These are phyloP conservation scores for Syzygium oleosum DNA, from an alignment of 345 rosid genomes.

Conservation along the genomic window DNA sequence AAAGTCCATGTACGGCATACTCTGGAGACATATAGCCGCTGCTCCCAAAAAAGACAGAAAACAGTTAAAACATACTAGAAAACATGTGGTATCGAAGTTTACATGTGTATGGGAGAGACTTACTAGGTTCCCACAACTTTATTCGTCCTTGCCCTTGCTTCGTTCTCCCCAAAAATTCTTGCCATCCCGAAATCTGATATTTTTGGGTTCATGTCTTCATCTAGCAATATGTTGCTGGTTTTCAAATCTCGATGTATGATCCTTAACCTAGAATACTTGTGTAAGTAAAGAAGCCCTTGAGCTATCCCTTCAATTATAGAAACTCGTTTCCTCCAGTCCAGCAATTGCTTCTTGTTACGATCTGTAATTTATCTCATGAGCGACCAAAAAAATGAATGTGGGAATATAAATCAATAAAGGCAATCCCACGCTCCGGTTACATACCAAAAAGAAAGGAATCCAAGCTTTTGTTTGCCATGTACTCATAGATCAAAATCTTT, in stretches of 20 bases:
- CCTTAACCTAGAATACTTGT: conserved; percentile 18
- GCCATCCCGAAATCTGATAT: conserved; percentile 25
- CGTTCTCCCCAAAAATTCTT: conserved; percentile 11
- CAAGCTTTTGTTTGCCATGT: conserved; percentile 19
- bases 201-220: conserved; percentile 16
- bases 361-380: not conserved
- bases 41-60: not conserved
- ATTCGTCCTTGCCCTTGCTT: conserved; percentile 4
- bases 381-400: not conserved
- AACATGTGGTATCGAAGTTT: not conserved
- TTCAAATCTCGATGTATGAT: conserved; percentile 23
- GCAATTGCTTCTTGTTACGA: not conserved
- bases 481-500: conserved; percentile 17
- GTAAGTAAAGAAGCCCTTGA: conserved; percentile 19
- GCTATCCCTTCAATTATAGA: conserved; percentile 18
- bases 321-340: conserved; percentile 9
- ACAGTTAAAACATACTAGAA: not conserved
- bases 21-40: conserved; percentile 27
- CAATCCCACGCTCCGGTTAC: not conserved
- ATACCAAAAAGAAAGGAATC: conserved; percentile 14
- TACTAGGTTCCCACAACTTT: conserved; percentile 22
- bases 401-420: not conserved
- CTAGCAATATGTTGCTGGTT: conserved; percentile 14
- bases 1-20: conserved; percentile 13
- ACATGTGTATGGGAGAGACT: not conserved